Percentiles rank a stretch among this genome's conserved stretches.
Evolutionary conservation across 495 filamentous ascomycete species (phyloP).

Genomic region (Patellaria atrata): DNA sequence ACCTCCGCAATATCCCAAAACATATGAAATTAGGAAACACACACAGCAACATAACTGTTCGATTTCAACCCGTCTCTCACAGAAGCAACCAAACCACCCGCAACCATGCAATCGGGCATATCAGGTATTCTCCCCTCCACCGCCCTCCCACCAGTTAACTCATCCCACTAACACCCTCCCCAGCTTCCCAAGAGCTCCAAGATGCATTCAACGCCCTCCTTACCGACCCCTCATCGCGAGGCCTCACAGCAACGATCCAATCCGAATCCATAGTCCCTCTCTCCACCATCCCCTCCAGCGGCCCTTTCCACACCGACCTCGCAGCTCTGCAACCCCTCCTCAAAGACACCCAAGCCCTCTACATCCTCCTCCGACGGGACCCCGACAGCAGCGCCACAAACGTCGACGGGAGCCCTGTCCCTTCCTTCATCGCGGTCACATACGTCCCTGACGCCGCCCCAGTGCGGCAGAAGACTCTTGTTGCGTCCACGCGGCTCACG

Average conservation of each 20-base stretch:
- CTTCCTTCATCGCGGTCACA: slow-evolving; percentile 58
- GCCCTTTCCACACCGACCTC: slow-evolving; percentile 51
- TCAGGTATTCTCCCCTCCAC: slow-evolving; percentile 38
- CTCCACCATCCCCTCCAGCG: slow-evolving; percentile 39
- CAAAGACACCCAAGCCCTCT: slow-evolving; percentile 59
- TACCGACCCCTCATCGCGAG: slow-evolving; percentile 48
- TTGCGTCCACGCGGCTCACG: slow-evolving; percentile 75
- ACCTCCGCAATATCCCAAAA: no score
- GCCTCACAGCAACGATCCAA: slow-evolving; percentile 66
- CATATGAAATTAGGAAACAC: no score
- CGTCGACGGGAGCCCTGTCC: slow-evolving; percentile 27
- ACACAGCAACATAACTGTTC: no score
- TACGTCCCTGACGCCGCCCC: slow-evolving; percentile 83
- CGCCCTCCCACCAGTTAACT: slow-evolving; percentile 1
- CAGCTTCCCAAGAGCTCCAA: slow-evolving; percentile 78
- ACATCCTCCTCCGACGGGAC: slow-evolving; percentile 63
- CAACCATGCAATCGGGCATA: slow-evolving; percentile 77
- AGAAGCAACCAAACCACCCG: no score
- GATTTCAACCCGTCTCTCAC: no score
- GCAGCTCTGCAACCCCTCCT: slow-evolving; percentile 44
- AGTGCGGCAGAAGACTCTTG: slow-evolving; percentile 91
- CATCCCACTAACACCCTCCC: slow-evolving; percentile 6
- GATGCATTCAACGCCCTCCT: slow-evolving; percentile 64
- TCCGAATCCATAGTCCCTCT: slow-evolving; percentile 58
- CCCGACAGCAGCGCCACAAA: slow-evolving; percentile 26